Conservation (phyloP, 495 filamentous ascomycete species). For the Neurospora sp. region DNA sequence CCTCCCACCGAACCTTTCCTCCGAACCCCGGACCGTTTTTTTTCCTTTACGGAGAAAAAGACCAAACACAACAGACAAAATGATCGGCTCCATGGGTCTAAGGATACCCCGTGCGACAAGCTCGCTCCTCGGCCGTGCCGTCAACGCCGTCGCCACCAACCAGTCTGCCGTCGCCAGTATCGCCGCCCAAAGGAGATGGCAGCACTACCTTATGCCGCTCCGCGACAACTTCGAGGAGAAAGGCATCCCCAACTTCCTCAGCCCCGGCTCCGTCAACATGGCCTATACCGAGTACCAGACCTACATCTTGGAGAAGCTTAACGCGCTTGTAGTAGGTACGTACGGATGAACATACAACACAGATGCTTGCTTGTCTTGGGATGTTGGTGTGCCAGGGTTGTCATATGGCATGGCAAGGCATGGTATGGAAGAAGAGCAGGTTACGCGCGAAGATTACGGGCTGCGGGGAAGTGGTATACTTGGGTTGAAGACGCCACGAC, state of each 20-base stretch:
- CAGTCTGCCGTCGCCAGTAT: background rate
- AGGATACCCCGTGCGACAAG: background rate
- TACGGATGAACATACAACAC: background rate
- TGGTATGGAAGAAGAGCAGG: background rate
- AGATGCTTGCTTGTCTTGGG: background rate
- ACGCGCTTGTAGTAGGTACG: slow-evolving; percentile 62
- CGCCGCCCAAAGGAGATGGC: background rate
- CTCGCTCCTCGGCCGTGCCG: background rate
- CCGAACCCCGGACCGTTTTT: background rate
- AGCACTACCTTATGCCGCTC: background rate
- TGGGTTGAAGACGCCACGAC: background rate
- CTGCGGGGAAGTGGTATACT: background rate
- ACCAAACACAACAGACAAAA: background rate
- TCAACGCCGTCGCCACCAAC: background rate
- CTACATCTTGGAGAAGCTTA: slow-evolving; percentile 62
- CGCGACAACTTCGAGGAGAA: slow-evolving; percentile 20
- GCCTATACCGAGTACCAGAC: slow-evolving; percentile 79
- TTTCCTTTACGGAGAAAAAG: background rate
- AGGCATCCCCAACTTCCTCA: slow-evolving; percentile 59
- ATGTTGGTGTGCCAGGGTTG: background rate
- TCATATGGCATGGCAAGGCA: background rate
- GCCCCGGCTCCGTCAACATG: slow-evolving; percentile 53
- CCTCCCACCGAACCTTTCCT: background rate
- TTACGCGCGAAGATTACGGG: background rate
- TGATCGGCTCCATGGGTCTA: background rate